Base-by-base conservation (phyloP, 148 eudicot species). In the Rhododendron williamsianum region DNA sequence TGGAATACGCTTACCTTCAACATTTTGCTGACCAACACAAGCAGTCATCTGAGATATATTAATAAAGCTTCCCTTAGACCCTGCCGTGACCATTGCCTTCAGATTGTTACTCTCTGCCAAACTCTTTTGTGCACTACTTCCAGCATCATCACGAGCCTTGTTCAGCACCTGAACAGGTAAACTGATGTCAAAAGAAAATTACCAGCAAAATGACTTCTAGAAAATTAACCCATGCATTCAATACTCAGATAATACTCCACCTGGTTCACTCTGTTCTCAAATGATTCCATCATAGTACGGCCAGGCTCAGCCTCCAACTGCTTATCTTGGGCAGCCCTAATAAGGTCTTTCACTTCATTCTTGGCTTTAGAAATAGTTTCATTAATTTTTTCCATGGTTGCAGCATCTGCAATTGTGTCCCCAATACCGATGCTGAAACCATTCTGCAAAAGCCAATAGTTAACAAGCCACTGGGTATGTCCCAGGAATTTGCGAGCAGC, bases 21-120 rank as follows among this genome's bases (percentile, higher is more conserved):
- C 99, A 87, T 97, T 97, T 92, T 97, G 99, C 91, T 97, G 99
- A 46, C 99, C 99, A 87, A 97, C 99, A 95, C 99, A 97, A 78
- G 99, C 99, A 92, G 99, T 97, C 99, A 97, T 97, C 90, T 97
- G 99, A 23, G 99, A 97, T 82, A 97, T 97, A 84, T 97, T 97
- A 87, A 97, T 97, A 87, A 97, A 97, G 93, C 99, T 97, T 84
- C 99, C 99, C 89, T 97, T 97, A 3, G 99, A 97, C 67, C 99
- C 99, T 52, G 99, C 99, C 16, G 98, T 95, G 79, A 95, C 99
- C 99, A 97, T 97, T 78, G 99, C 98, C 90, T 97, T 97, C 72
- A 97, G 92, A 89, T 97, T 97, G 92, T 97, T 97, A 87, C 98
- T 95, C 91, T 95, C 99, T 77, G 94, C 90, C 77, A 97, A 92